Percentiles rank a stretch among this genome's conserved stretches.
phyloP scores from a whole-genome alignment of 2,329 filamentous ascomycete species.

The Trichoderma aggressivum region DNA sequence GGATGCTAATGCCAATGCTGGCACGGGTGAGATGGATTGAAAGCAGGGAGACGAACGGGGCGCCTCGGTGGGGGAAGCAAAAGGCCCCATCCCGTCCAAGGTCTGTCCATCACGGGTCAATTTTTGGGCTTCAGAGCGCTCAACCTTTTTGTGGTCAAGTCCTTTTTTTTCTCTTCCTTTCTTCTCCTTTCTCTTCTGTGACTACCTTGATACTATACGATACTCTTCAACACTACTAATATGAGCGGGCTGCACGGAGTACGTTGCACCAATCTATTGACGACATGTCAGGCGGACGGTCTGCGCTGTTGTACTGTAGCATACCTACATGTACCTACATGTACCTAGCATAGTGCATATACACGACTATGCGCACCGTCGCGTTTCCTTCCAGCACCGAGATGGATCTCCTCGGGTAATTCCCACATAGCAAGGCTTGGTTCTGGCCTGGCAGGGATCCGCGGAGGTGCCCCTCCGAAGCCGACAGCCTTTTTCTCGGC shows the following conservation, averaged over 20 bases:
- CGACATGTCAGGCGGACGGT: neutral
- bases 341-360: neutral
- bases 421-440: neutral
- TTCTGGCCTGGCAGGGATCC: neutral
- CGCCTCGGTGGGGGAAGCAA: slow-evolving; percentile 4
- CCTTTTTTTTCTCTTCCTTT: neutral
- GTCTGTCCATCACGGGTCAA: neutral
- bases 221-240: neutral
- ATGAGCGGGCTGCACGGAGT: neutral
- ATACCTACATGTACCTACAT: no score
- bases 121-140: neutral
- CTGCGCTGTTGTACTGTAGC: neutral
- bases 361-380: neutral
- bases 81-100: neutral
- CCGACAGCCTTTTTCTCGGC: neutral
- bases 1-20: neutral
- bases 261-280: neutral
- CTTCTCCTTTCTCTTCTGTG: neutral
- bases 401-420: slow-evolving; percentile 12
- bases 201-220: neutral
- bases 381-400: neutral
- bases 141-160: neutral
- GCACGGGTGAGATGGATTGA: neutral
- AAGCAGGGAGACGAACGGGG: slow-evolving; percentile 3
- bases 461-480: slow-evolving; percentile 1